Percentiles rank a stretch among this genome's conserved stretches.
phyloP scores from a whole-genome alignment of 768 basidiomycete genomes.

The Lyophyllum decastes region DNA sequence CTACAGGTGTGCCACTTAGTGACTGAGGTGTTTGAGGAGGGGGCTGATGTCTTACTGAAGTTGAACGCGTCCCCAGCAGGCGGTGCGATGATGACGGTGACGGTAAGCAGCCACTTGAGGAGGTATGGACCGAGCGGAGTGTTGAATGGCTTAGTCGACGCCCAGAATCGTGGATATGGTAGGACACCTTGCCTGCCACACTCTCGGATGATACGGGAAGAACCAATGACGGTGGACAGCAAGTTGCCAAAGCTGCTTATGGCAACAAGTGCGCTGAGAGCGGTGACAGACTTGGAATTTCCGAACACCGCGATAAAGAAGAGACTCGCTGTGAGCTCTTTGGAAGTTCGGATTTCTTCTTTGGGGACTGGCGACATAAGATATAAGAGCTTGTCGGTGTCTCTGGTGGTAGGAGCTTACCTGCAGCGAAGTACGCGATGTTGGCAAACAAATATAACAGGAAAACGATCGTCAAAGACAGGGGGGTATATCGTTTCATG shows the following conservation, averaged over 20 bases:
- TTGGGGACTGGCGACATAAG: slow-evolving; percentile 36
- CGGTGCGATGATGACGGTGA: slow-evolving; percentile 49
- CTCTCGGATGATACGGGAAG: slow-evolving; percentile 48
- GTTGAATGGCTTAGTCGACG: slow-evolving; percentile 51
- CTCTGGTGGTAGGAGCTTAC: slow-evolving; percentile 14
- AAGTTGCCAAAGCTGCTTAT: slow-evolving; percentile 43
- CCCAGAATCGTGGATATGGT: slow-evolving; percentile 51
- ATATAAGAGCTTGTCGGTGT: neutral
- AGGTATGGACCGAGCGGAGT: slow-evolving; percentile 49
- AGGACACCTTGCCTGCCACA: slow-evolving; percentile 53
- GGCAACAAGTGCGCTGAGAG: slow-evolving; percentile 38
- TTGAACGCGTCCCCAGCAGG: slow-evolving; percentile 46
- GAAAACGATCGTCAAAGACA: slow-evolving; percentile 47
- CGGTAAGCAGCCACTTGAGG: slow-evolving; percentile 45
- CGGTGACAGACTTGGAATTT: slow-evolving; percentile 31
- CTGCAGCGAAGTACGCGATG: slow-evolving; percentile 39
- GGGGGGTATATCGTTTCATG: slow-evolving; percentile 43
- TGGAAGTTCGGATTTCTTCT: slow-evolving; percentile 41
- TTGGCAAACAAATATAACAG: slow-evolving; percentile 51
- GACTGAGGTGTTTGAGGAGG: neutral
- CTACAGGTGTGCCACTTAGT: slow-evolving; percentile 15
- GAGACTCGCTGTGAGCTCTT: slow-evolving; percentile 45
- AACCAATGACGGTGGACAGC: slow-evolving; percentile 24
- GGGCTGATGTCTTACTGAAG: slow-evolving; percentile 31
- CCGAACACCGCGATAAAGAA: slow-evolving; percentile 57